These are phyloP conservation scores for Flaveria brownii DNA, from an alignment of 129 eudicot genomes.

Conservation along the genomic window DNA sequence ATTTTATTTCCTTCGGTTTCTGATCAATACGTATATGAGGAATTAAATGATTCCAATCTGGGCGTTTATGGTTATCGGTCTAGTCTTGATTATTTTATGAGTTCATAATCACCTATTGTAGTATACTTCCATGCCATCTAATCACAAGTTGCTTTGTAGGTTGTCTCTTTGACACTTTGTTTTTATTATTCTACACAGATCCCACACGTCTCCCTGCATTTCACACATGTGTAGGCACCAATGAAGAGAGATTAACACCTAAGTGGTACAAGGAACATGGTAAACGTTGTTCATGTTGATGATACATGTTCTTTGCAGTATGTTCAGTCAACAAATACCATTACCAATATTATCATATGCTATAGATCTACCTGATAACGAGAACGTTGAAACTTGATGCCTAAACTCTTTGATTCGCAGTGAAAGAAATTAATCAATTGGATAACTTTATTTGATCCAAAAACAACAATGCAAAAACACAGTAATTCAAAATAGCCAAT, in stretches of 20 bases:
- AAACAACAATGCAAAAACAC: no score
- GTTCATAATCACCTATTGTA: neutral
- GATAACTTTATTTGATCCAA: no score
- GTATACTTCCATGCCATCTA: neutral
- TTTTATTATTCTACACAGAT: slow-evolving; percentile 44
- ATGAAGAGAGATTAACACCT: slow-evolving; percentile 85
- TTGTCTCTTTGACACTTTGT: neutral
- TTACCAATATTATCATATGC: neutral
- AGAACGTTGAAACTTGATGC: neutral
- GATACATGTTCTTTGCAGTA: neutral
- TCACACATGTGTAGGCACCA: slow-evolving; percentile 89
- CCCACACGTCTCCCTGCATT: slow-evolving; percentile 92
- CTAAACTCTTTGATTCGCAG: neutral
- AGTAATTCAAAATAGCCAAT: no score
- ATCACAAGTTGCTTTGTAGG: neutral
- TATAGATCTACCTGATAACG: neutral
- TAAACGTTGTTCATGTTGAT: slow-evolving; percentile 25
- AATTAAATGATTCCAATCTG: neutral
- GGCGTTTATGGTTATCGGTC: neutral
- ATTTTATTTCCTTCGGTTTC: neutral
- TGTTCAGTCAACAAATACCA: neutral
- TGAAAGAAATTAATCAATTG: no score
- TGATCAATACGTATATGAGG: neutral
- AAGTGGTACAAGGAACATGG: slow-evolving; percentile 98
- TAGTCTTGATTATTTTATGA: neutral